Base-by-base conservation (phyloP, 306 rosid species). In the Calophaca sinica region DNA sequence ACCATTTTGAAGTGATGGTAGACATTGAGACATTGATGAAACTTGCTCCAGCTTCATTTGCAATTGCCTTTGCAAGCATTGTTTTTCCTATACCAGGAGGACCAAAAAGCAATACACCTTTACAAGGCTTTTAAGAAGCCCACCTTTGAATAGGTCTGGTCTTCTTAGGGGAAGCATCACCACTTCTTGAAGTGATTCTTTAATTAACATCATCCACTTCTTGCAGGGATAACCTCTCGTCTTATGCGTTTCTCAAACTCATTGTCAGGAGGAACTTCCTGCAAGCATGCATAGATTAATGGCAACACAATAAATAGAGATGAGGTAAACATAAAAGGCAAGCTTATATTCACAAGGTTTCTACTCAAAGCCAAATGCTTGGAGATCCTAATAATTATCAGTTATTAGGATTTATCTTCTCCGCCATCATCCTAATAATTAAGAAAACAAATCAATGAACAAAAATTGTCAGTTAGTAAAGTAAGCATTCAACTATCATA, bases 71-170 rank as follows among this genome's bases (percentile, higher is more conserved):
- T 32, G 96, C 97, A 31, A 91, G 81, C 97, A 91, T 91, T 68
- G 93, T 91, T 79, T 91, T 91, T 13, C 97, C 93, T 7, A 93
- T 89, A 15, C 97, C 97, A n/a, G 97, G 97, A 51, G 97, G 97
- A 8, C 97, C 97, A 49, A 91, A 91, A 11, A 91, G 97, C 83
- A 91, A 77, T 60, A 89, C 87, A 12, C 97, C 96, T 80, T 87
- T 87, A 49, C 97, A 91, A 28, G 97, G 97, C 75, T 89, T n/a
- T n/a, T 89, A 5, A 91, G 87, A 48, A 91, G 87, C 2, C 97
- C 97, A 2, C 39, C 39, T 74, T 78, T 86, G 87, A 91, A 91
- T 41, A 91, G 93, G 51, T 91, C 89, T 52, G 97, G 97, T 72
- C 96, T 89, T 85, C 91, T 82, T 50, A 89, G 90, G 20, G 97